A percentile compares a stretch with the other conserved stretches of the same genome.
These are phyloP conservation scores for Isatis tinctoria DNA, from an alignment of 345 rosid species.

Conservation along the genomic window DNA sequence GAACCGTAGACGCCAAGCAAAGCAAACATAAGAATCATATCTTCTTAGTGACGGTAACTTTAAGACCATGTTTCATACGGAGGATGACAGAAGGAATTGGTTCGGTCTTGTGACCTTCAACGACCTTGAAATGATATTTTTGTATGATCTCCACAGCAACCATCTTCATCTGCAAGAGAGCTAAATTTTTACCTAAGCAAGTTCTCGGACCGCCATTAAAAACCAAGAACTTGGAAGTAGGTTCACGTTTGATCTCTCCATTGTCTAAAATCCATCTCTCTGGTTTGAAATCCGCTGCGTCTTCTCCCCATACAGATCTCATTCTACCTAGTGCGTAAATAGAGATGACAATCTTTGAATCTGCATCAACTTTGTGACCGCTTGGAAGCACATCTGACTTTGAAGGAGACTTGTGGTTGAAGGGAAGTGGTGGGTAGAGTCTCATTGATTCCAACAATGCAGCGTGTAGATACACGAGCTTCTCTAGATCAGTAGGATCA, in stretches of 20 bases:
- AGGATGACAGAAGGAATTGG: background rate
- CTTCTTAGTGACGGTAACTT: background rate
- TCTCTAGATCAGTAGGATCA: constrained; percentile 30
- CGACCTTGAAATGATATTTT: constrained; percentile 20
- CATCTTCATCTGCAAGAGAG: constrained; percentile 24
- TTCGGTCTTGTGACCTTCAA: constrained; percentile 12
- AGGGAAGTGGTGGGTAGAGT: constrained; percentile 30
- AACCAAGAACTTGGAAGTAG: constrained; percentile 18
- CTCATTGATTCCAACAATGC: constrained; percentile 29
- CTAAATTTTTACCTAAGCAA: constrained; percentile 27
- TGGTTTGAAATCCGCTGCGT: constrained; percentile 40
- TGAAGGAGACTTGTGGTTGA: constrained; percentile 5
- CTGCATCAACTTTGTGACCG: constrained; percentile 25
- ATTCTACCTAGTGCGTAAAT: constrained; percentile 34
- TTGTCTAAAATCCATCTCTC: constrained; percentile 38
- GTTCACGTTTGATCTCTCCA: constrained; percentile 5
- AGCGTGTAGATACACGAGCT: constrained; percentile 28
- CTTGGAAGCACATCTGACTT: constrained; percentile 29
- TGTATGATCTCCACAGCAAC: background rate
- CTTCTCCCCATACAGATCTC: constrained; percentile 41
- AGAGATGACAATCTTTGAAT: background rate
- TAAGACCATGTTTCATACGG: constrained; percentile 13
- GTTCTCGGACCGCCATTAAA: constrained; percentile 26
- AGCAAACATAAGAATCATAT: background rate
- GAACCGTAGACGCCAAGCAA: background rate